These are phyloP conservation scores for Cardiosporidium cionae DNA, from an alignment of 169 alveolate species.

Conservation along the genomic window DNA sequence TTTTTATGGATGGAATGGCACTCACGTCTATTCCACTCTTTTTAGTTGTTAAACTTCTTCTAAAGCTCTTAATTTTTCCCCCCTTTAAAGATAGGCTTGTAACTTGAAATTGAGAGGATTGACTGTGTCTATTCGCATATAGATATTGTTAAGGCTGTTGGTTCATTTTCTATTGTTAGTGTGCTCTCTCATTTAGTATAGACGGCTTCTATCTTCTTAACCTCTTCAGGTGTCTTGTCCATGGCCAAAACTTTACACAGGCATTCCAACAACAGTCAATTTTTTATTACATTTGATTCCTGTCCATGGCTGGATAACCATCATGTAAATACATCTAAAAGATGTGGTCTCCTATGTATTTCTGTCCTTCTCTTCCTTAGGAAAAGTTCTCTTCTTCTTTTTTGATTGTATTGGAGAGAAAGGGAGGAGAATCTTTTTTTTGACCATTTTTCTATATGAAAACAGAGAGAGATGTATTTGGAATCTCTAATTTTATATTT, in stretches of 20 bases:
- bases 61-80: background rate
- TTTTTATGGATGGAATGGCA: background rate
- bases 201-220: background rate
- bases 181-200: background rate
- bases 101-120: too few relatives aligned
- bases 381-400: too few relatives aligned
- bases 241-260: conserved; percentile 63
- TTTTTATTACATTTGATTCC: conserved; percentile 82
- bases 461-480: too few relatives aligned
- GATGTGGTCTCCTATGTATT: too few relatives aligned
- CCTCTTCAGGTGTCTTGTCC: conserved; percentile 56
- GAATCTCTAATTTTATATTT: too few relatives aligned
- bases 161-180: too few relatives aligned
- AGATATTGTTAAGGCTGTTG: too few relatives aligned
- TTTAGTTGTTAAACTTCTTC: background rate
- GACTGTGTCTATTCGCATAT: too few relatives aligned
- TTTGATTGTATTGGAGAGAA: too few relatives aligned
- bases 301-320: conserved; percentile 86
- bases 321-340: conserved; percentile 49
- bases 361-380: too few relatives aligned
- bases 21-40: background rate
- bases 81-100: background rate
- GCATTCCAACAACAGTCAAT: conserved; percentile 81
- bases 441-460: too few relatives aligned
- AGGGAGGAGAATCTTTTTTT: too few relatives aligned